Conservation (phyloP, 1,139 yeast genomes). For the Hansenula sp. region DNA sequence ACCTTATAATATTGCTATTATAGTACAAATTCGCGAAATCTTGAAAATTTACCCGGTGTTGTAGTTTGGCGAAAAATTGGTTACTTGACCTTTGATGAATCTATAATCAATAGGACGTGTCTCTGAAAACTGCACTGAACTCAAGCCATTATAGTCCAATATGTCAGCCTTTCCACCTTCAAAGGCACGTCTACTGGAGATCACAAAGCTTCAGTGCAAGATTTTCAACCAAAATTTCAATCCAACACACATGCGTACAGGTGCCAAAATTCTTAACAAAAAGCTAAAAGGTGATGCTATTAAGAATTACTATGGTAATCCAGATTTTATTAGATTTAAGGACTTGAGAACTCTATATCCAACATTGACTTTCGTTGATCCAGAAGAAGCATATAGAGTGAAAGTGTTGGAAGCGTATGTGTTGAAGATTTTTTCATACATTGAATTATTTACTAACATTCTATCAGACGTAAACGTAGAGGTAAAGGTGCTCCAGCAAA, state of each 20-base stretch:
- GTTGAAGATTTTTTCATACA: not conserved
- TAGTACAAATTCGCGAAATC: no score
- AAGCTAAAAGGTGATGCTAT: constrained; percentile 75
- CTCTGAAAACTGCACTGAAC: no score
- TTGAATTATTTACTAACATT: constrained; percentile 2
- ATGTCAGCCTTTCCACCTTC: constrained; percentile 15
- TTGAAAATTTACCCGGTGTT: no score
- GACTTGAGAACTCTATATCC: constrained; percentile 54
- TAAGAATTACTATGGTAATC: constrained; percentile 71
- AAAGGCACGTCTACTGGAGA: constrained; percentile 45
- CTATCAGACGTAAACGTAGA: constrained; percentile 60
- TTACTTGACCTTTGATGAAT: no score
- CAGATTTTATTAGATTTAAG: constrained; percentile 56
- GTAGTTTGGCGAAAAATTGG: no score
- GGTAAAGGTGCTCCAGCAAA: constrained; percentile 93
- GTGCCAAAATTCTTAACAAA: constrained; percentile 67
- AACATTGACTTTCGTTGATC: constrained; percentile 61
- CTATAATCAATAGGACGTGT: not conserved
- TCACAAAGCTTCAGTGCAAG: constrained; percentile 52
- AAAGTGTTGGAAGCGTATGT: constrained; percentile 49
- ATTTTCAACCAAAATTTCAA: constrained; percentile 64
- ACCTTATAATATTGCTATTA: no score
- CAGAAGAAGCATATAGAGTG: constrained; percentile 66
- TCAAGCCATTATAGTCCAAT: not conserved
- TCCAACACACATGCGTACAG: constrained; percentile 69